Base-by-base conservation (phyloP, 1,139 yeast species). In the Suhomyces taliae region DNA sequence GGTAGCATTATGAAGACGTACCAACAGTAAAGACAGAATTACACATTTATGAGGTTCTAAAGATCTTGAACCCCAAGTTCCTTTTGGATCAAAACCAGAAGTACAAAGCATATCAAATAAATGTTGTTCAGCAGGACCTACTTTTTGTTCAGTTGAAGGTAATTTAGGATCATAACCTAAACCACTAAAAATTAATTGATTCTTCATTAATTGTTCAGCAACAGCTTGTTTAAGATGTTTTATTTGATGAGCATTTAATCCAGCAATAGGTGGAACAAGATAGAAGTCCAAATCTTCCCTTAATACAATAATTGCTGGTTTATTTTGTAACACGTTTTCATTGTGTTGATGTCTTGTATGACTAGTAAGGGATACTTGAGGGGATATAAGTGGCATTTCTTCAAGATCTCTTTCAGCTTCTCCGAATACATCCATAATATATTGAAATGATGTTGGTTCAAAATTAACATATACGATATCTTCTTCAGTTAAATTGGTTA, bases 81-180 rank as follows among this genome's bases (percentile, higher is more conserved):
- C 91, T 31, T 75, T 74, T 8, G 79, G 70, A 6, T 74, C 69
- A 56, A 91, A 89, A 0, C 99, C 99, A 1, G 96, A 85, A 0
- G 95, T 78, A 60, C 97, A 90, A 45, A 95, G 78, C 99, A 95
- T 95, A 54, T 90, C 97, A 67, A 90, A 81, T 45, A 95, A 74
- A 67, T 93, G 98, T 63, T 87, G 93, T 65, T 95, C 99, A 0
- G 99, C 98, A 7, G 96, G 87, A 3, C 95, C 97, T 47, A 89
- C 70, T 31, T 72, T 73, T 54, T 81, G 82, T 5, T 64, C 74
- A 4, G 72, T 50, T 1, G 59, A 39, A 6, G 70, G 64, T 15
- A 62, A 48, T 24, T 59, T 52, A 6, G 68, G 60, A 52, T 72
- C 64, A 58, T 66, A 75, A 4, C 79, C 80, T 50, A 87, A 72